These are phyloP conservation scores for Diplodia corticola DNA, from an alignment of 2,329 filamentous ascomycete species.

Conservation along the genomic window DNA sequence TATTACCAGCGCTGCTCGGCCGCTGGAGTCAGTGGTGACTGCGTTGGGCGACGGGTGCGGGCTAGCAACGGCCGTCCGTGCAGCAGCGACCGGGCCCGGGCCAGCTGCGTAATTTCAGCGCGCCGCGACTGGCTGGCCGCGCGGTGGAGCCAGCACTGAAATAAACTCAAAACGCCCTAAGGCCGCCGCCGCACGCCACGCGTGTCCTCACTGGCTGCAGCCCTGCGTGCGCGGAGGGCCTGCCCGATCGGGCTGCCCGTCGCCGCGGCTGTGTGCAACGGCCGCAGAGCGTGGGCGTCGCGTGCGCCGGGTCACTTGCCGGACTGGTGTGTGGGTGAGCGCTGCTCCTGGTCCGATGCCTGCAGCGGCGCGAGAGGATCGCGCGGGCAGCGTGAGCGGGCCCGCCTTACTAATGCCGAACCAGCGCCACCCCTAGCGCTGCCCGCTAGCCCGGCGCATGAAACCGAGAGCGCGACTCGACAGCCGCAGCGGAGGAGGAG, in stretches of 20 bases:
- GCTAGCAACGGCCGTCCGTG: conserved; percentile 33
- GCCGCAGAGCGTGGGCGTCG: conserved; percentile 22
- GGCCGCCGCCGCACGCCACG: conserved; percentile 24
- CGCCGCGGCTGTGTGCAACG: conserved; percentile 20
- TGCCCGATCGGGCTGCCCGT: conserved; percentile 15
- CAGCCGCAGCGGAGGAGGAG: background rate
- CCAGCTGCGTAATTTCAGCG: conserved; percentile 20
- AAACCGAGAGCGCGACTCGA: conserved; percentile 14
- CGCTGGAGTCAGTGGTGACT: conserved; percentile 23
- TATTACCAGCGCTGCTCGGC: conserved; percentile 34
- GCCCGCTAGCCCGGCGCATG: conserved; percentile 16
- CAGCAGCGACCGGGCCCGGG: conserved; percentile 19
- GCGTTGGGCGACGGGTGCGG: conserved; percentile 33
- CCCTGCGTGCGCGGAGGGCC: conserved; percentile 15
- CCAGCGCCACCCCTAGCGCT: conserved; percentile 3
- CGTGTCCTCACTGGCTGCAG: conserved; percentile 11
- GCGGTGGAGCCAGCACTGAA: conserved; percentile 22
- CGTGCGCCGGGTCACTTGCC: conserved; percentile 19
- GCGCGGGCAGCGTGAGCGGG: background rate
- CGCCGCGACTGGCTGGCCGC: conserved; percentile 13
- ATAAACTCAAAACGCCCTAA: conserved; percentile 28
- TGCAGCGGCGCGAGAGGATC: conserved; percentile 13
- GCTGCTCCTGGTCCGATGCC: conserved; percentile 16
- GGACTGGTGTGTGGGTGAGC: conserved; percentile 13
- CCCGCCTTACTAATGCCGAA: conserved; percentile 19